Evolutionary conservation across 352 stramenopile genomes (phyloP).

Genomic region (Phytophthora hibernalis): DNA sequence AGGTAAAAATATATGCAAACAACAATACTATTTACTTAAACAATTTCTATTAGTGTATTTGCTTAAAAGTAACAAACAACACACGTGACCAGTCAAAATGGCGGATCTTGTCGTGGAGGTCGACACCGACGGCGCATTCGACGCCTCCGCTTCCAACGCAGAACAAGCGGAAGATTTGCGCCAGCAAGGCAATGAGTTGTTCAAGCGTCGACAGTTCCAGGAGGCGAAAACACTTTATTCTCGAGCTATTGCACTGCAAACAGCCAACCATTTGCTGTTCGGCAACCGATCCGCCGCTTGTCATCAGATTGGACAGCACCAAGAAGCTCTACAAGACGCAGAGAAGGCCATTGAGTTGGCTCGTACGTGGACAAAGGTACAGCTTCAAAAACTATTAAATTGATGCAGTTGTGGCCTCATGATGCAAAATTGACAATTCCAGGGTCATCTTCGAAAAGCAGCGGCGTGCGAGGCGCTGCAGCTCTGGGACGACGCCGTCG

Average conservation of each 20-base stretch:
- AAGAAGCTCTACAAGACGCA: slow-evolving; percentile 86
- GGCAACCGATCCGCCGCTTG: slow-evolving; percentile 91
- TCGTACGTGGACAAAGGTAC: slow-evolving; percentile 89
- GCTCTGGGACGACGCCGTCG: slow-evolving; percentile 66
- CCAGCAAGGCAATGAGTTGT: slow-evolving; percentile 71
- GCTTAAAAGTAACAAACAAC: too few relatives aligned
- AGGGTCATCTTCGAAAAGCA: slow-evolving; percentile 89
- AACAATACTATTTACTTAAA: too few relatives aligned
- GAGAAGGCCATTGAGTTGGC: slow-evolving; percentile 80
- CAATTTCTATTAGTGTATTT: too few relatives aligned
- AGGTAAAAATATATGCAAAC: too few relatives aligned
- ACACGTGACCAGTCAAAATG: slow-evolving; percentile 15
- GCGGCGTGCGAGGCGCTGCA: slow-evolving; percentile 77
- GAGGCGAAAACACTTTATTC: slow-evolving; percentile 59
- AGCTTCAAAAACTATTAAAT: slow-evolving; percentile 6
- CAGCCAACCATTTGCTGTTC: slow-evolving; percentile 66
- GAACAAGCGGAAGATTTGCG: slow-evolving; percentile 46
- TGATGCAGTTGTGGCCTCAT: neutral
- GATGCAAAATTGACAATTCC: neutral
- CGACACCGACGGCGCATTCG: slow-evolving; percentile 48
- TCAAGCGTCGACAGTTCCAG: slow-evolving; percentile 64
- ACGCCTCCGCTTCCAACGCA: slow-evolving; percentile 12
- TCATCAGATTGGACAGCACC: slow-evolving; percentile 76
- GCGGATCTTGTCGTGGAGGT: slow-evolving; percentile 38
- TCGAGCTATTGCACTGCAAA: slow-evolving; percentile 58